A percentile compares a stretch with the other conserved stretches of the same genome.
Evolutionary conservation across 805 yeast species (phyloP).

Genomic region (Sugiyamaella marilandica): DNA sequence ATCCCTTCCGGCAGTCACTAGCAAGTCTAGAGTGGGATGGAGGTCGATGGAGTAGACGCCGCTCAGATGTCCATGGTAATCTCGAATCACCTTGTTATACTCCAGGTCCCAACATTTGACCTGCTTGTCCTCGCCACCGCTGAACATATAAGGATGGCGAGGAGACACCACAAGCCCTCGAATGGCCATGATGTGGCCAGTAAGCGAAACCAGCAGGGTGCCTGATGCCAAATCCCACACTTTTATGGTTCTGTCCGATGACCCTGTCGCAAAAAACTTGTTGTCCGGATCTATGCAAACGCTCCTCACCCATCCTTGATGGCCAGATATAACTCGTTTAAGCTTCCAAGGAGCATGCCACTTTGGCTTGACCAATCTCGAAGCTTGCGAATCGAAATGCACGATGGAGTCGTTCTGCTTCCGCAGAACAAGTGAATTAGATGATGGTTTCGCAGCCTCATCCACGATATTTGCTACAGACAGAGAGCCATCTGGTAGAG

Average conservation of each 20-base stretch:
- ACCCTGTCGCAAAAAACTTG: constrained; percentile 88
- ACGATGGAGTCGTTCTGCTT: background rate
- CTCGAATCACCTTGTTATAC: constrained; percentile 70
- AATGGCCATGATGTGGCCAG: constrained; percentile 91
- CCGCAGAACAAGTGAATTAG: background rate
- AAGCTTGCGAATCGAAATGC: background rate
- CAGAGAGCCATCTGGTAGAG: constrained; percentile 12
- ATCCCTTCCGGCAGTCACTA: constrained; percentile 88
- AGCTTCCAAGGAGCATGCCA: constrained; percentile 69
- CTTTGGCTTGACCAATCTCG: constrained; percentile 21
- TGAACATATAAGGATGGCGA: constrained; percentile 81
- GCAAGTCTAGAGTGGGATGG: constrained; percentile 81
- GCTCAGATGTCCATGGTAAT: constrained; percentile 91
- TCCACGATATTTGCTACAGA: background rate
- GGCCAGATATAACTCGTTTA: constrained; percentile 75
- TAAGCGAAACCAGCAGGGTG: constrained; percentile 62
- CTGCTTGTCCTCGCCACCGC: constrained; percentile 89
- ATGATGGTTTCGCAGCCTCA: background rate
- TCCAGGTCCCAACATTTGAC: constrained; percentile 97
- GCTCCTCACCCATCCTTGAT: constrained; percentile 88
- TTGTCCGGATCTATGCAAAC: constrained; percentile 80
- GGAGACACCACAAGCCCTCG: constrained; percentile 68
- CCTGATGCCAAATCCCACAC: constrained; percentile 85
- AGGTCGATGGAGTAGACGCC: constrained; percentile 79
- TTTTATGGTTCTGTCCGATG: constrained; percentile 82